Conservation (phyloP, 2,329 filamentous ascomycete species). For the Bipolaris oryzae region DNA sequence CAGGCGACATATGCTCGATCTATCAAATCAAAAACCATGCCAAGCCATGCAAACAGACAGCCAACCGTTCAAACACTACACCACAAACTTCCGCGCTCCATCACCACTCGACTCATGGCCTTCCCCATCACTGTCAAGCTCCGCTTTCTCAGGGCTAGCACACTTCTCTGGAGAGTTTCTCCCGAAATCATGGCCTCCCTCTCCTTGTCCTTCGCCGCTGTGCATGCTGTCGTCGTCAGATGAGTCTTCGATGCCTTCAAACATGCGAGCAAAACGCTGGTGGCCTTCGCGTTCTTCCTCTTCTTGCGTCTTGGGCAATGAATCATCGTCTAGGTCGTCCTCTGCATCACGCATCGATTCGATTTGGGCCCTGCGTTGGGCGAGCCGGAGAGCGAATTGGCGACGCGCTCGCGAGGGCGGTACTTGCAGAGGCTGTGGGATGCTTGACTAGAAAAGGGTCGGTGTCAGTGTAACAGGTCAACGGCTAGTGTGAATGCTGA, state of each 20-base stretch:
- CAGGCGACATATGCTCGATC: not conserved
- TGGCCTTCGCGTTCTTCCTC: conserved; percentile 42
- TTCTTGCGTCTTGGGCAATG: conserved; percentile 25
- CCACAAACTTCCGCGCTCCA: not conserved
- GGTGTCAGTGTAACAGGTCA: conserved; percentile 42
- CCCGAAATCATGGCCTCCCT: conserved; percentile 12
- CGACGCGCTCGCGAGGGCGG: conserved; percentile 84
- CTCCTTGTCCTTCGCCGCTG: conserved; percentile 11
- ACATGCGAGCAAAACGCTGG: conserved; percentile 42
- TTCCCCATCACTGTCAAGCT: not conserved
- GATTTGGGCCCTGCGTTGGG: conserved; percentile 55
- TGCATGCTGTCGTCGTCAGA: conserved; percentile 36
- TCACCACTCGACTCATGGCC: not conserved
- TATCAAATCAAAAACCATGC: not conserved
- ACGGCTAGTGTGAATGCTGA: not conserved
- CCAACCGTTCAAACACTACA: conserved; percentile 3
- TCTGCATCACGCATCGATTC: conserved; percentile 32
- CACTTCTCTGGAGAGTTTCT: conserved; percentile 11
- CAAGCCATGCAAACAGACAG: not conserved
- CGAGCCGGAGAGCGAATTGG: conserved; percentile 85
- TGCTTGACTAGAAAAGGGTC: conserved; percentile 13
- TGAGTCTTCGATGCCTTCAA: conserved; percentile 42
- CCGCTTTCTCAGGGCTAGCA: conserved; percentile 7
- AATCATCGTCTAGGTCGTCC: conserved; percentile 19
- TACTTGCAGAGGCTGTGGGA: conserved; percentile 72